phyloP scores from a whole-genome alignment of 306 rosid species.

The Herpetospermum pedunculosum region DNA sequence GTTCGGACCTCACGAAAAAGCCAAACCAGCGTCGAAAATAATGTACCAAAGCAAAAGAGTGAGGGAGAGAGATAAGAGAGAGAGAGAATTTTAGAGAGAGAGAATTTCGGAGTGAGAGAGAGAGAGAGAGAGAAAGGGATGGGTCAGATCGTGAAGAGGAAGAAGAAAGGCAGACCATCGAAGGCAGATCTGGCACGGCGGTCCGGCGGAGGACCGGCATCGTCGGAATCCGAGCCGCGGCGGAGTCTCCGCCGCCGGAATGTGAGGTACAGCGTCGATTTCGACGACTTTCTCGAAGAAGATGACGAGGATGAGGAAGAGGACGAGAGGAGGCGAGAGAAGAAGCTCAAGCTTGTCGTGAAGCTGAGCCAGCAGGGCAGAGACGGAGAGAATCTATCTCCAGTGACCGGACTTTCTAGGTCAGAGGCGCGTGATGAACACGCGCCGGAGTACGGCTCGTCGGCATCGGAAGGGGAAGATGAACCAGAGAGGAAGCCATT shows the following conservation, averaged over 20 bases:
- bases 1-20: slow-evolving; percentile 33
- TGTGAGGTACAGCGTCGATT: slow-evolving; percentile 82
- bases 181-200: slow-evolving; percentile 97
- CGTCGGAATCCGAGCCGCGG: slow-evolving; percentile 36
- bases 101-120: slow-evolving; percentile 11
- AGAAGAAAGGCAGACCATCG: slow-evolving; percentile 96
- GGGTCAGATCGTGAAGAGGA: slow-evolving; percentile 99
- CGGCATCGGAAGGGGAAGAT: slow-evolving; percentile 20
- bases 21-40: slow-evolving; percentile 42
- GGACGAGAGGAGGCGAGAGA: slow-evolving; percentile 57
- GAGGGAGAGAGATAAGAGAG: slow-evolving; percentile 22
- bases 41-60: slow-evolving; percentile 34
- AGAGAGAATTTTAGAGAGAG: slow-evolving; percentile 29
- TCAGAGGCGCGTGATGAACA: slow-evolving; percentile 25
- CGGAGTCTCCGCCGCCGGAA: slow-evolving; percentile 87
- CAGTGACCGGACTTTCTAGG: slow-evolving; percentile 17
- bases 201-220: slow-evolving; percentile 31
- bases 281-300: slow-evolving; percentile 66
- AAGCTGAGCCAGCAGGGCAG: slow-evolving; percentile 60
- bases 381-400: slow-evolving; percentile 17
- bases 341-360: slow-evolving; percentile 77
- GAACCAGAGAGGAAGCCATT: slow-evolving; percentile 31
- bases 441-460: slow-evolving; percentile 21
- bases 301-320: slow-evolving; percentile 67
- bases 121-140: slow-evolving; percentile 24